Percentiles rank a stretch among this genome's conserved stretches.
Evolutionary conservation across 345 rosid species (phyloP).

Genomic region (Brassica nigra): DNA sequence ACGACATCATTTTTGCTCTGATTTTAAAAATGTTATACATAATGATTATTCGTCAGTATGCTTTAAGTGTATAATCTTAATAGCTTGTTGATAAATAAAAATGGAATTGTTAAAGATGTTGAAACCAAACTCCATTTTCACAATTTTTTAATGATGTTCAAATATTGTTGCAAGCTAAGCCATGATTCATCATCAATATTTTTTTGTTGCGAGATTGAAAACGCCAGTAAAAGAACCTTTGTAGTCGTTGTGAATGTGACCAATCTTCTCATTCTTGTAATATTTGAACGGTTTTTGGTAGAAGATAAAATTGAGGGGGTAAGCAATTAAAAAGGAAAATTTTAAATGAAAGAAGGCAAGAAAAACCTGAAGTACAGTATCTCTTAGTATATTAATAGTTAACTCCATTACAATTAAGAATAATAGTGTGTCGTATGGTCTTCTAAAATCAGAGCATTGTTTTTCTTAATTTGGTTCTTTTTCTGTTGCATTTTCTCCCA

Average conservation of each 20-base stretch:
- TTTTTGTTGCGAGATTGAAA: too few relatives aligned
- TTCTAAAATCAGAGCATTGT: not conserved
- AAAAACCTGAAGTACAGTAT: not conserved
- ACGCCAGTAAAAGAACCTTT: too few relatives aligned
- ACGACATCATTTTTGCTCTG: not conserved
- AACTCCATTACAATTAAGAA: not conserved
- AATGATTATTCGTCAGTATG: not conserved
- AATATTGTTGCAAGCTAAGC: too few relatives aligned
- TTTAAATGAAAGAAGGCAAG: not conserved
- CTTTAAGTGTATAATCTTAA: not conserved
- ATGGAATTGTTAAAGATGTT: not conserved
- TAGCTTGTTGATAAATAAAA: not conserved
- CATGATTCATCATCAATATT: too few relatives aligned
- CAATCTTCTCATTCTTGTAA: not conserved
- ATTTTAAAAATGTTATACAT: not conserved
- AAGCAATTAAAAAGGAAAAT: not conserved
- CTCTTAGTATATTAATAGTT: not conserved
- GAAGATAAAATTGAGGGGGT: not conserved
- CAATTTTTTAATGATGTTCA: not conserved
- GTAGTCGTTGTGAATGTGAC: not conserved
- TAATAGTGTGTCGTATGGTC: not conserved
- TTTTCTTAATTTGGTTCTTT: not conserved
- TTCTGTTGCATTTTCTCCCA: not conserved
- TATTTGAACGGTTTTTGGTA: not conserved
- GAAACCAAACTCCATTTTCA: not conserved